A percentile compares a stretch with the other conserved stretches of the same genome.
Evolutionary conservation across 306 rosid genomes (phyloP).

Genomic region (Cucumis sativus): Cucumber_9930_V3 NC_026657.2:8989501-8990000

Average conservation of each 20-base stretch:
- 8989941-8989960: slow-evolving; percentile 33
- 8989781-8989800: no score
- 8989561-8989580: slow-evolving; percentile 16
- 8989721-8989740: slow-evolving; percentile 11
- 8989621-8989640: slow-evolving; percentile 13
- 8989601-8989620: not conserved
- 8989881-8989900: no score
- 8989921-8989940: slow-evolving; percentile 18
- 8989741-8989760: not conserved
- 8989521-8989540: slow-evolving; percentile 15
- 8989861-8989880: no score
- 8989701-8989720: slow-evolving; percentile 27
- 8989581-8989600: slow-evolving; percentile 14
- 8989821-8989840: no score
- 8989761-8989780: not conserved
- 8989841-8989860: no score
- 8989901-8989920: slow-evolving; percentile 17
- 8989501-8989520: slow-evolving; percentile 8
- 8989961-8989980: slow-evolving; percentile 46
- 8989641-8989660: slow-evolving; percentile 16
- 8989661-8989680: slow-evolving; percentile 31
- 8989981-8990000: no score
- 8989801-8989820: no score
- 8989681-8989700: slow-evolving; percentile 20
- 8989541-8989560: slow-evolving; percentile 18